Conservation (phyloP, 371 early-diverging fungal species). For the Nematocida ausubeli region DNA sequence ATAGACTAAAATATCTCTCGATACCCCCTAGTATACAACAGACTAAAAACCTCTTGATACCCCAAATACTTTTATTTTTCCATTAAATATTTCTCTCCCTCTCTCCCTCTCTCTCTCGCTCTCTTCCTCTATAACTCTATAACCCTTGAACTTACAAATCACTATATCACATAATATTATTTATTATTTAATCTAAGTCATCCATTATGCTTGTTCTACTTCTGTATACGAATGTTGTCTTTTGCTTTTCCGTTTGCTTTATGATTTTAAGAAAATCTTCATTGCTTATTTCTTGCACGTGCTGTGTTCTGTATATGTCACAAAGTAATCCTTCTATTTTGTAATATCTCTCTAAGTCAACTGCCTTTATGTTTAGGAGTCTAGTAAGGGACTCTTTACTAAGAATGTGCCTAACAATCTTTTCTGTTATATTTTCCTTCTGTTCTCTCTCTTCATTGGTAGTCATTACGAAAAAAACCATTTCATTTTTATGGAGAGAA, state of each 20-base stretch:
- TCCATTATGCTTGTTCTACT: slow-evolving; percentile 12
- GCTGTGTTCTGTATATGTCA: background rate
- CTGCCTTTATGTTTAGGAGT: slow-evolving; percentile 43
- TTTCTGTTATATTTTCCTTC: slow-evolving; percentile 20
- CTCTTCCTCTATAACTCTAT: background rate
- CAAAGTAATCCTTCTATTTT: slow-evolving; percentile 35
- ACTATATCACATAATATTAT: background rate
- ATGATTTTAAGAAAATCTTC: slow-evolving; percentile 26
- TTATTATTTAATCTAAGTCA: slow-evolving; percentile 18
- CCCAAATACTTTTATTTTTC: too few species aligned
- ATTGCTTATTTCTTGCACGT: background rate
- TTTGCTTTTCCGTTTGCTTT: slow-evolving; percentile 33
- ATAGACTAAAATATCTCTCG: too few species aligned
- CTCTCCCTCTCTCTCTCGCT: too few species aligned
- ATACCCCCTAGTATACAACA: too few species aligned
- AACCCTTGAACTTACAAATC: background rate
- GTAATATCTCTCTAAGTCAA: slow-evolving; percentile 52
- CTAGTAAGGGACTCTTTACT: slow-evolving; percentile 16
- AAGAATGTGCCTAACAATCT: background rate
- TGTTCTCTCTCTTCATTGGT: background rate
- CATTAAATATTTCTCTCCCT: too few species aligned
- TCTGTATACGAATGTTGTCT: slow-evolving; percentile 38
- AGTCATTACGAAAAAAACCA: slow-evolving; percentile 40
- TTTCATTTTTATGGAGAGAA: slow-evolving; percentile 55
- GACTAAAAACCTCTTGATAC: too few species aligned